Evolutionary conservation across 2,329 filamentous ascomycete species (phyloP), one percentile per base, ranked within the genome.

Genomic region (Sarocladium brachiariae): DNA sequence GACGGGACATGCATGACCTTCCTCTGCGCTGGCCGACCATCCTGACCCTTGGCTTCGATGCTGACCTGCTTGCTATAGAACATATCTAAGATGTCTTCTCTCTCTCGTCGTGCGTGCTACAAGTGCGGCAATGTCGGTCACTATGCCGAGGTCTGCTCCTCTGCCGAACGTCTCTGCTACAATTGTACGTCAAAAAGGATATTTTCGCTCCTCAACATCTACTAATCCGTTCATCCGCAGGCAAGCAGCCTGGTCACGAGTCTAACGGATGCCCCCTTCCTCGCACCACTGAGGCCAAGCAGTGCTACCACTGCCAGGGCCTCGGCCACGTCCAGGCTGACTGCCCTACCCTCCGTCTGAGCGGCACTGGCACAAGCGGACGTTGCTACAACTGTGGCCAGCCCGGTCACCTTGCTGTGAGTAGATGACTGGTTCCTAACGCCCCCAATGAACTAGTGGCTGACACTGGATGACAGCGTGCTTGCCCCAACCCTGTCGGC

Each of bases 251-350:
- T 60, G 87, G 89, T 69, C 93, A 99, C 73, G 93, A 99, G 77
- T 97, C 92, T 59, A 97, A 95, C 75, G 87, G 87, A 70, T 99
- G 93, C 80, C 93, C 93, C 62, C 85, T 92, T 66, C 93, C 93
- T 64, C 87, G 93, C 70, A 96, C 92, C 55, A 96, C 93, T 57
- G 93, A 99, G 75, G 90, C 90, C 50, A 99, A 99, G 84, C 93
- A 99, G 79, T 99, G 93, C 83, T 99, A 99, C 71, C 93, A 97
- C 76, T 99, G 93, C 80, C 93, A 97, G 77, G 93, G 93, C 53
- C 82, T 97, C 55, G 93, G 93, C 59, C 93, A 99, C 69, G 93
- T 99, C 63, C 93, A 99, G 77, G 93, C 93, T 60, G 93, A 99
- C 71, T 99, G 93, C 81, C 93, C 93, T 63, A 97, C 93, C 55